These are phyloP conservation scores for Mycena leptocephala DNA, from an alignment of 768 basidiomycete genomes.

Conservation along the genomic window DNA sequence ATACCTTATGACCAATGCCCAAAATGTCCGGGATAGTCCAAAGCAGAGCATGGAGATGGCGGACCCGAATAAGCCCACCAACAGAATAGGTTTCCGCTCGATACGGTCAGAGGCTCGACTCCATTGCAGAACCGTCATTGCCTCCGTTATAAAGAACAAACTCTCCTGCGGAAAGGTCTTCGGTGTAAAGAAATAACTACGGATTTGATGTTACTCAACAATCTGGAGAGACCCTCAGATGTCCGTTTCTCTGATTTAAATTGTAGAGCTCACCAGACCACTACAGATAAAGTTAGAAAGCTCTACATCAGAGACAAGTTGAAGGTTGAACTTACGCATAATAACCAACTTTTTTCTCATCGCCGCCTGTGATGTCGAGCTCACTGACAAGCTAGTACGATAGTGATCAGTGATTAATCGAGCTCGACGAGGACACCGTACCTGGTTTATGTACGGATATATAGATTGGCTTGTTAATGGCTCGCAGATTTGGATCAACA, in stretches of 20 bases:
- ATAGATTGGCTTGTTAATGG: slow-evolving; percentile 84
- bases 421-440: background rate
- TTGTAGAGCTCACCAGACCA: slow-evolving; percentile 8
- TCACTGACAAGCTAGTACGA: background rate
- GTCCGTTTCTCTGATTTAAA: background rate
- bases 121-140: slow-evolving; percentile 66
- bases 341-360: slow-evolving; percentile 60
- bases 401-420: background rate
- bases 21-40: slow-evolving; percentile 65
- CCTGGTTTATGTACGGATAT: slow-evolving; percentile 51
- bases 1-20: slow-evolving; percentile 56
- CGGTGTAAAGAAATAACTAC: too few relatives aligned
- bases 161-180: slow-evolving; percentile 59
- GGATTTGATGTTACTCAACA: slow-evolving; percentile 6
- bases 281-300: background rate
- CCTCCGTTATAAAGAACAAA: slow-evolving; percentile 66
- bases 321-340: slow-evolving; percentile 55
- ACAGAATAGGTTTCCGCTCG: slow-evolving; percentile 66
- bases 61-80: slow-evolving; percentile 63
- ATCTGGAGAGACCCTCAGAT: slow-evolving; percentile 22
- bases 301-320: slow-evolving; percentile 33
- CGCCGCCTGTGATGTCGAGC: slow-evolving; percentile 58
- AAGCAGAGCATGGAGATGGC: slow-evolving; percentile 64
- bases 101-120: slow-evolving; percentile 65
- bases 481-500: slow-evolving; percentile 83